Evolutionary conservation across 1,284 basidiomycete species (phyloP), one percentile per base, ranked within the genome.

Genomic region (Calocybe gambosa): DNA sequence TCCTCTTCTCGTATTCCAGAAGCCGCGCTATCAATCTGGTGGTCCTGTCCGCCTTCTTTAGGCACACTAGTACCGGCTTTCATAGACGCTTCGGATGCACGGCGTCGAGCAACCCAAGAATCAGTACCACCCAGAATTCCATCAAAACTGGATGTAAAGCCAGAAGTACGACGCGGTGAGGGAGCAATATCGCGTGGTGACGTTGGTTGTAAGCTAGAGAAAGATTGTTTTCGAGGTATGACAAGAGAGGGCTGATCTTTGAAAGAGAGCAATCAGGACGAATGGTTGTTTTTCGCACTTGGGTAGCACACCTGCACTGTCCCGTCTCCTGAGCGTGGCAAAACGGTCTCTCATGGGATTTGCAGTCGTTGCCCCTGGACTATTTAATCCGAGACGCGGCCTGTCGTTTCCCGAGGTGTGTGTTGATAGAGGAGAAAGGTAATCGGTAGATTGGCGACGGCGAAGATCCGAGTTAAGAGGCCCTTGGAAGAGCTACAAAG

Each of bases 381-480:
- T 67, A 53, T 67, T 65, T 56, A 79, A 76, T 53, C 64, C 68
- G 42, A 76, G 58, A 55, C 84, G 77, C 20, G 78, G 71, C 53
- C 84, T 71, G 39, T 87, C 85, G 26, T 71, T 69, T 37, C 62
- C 61, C 16, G 67, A 58, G 21, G 67, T 63, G 21, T 74, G 63
- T 0, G 75, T 77, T 44, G 71, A 68, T 47, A 82, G 64, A 34
- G 78, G 71, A 13, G 78, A 78, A 51, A 83, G 69, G 55, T 77
- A 73, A 65, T 89, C 85, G 39, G 72, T 77, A 40, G 86, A 85
- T 66, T 86, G 86, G 53, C 86, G 85, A 55, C 85, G 80, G 64
- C 86, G 85, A 58, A 85, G 71, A 57, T 88, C 86, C 51, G 87
- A 88, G 67, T 89, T 88, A 55, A 89, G 71, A 55, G 85, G 71